Evolutionary conservation across 768 basidiomycete genomes (phyloP).

Genomic region (Sporobolomyces pararoseus): DNA sequence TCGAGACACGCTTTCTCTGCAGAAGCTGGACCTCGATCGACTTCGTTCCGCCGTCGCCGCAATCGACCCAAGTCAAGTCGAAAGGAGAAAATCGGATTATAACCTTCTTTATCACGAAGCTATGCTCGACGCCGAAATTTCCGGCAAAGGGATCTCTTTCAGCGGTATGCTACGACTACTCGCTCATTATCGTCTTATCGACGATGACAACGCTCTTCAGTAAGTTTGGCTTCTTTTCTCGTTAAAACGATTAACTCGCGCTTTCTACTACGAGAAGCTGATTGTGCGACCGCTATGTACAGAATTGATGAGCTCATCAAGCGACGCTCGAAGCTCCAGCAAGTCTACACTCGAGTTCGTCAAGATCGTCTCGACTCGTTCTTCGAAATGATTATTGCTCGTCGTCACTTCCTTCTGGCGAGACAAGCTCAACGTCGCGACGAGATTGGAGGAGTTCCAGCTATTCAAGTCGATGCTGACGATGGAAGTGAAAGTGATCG

Average conservation of each 20-base stretch:
- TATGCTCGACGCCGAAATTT: constrained; percentile 57
- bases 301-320: constrained; percentile 38
- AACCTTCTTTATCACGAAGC: constrained; percentile 84
- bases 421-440: background rate
- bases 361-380: constrained; percentile 26
- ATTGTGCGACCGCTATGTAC: too few relatives aligned
- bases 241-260: too few relatives aligned
- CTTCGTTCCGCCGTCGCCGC: constrained; percentile 59
- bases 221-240: constrained; percentile 54
- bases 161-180: constrained; percentile 80
- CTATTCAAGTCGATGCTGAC: constrained; percentile 7
- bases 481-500: background rate
- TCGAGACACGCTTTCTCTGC: constrained; percentile 49
- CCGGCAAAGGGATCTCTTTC: constrained; percentile 79
- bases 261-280: too few relatives aligned
- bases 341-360: constrained; percentile 10
- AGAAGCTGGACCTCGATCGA: constrained; percentile 61
- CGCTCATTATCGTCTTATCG: constrained; percentile 85
- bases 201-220: constrained; percentile 83
- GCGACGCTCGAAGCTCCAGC: constrained; percentile 19
- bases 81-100: constrained; percentile 66
- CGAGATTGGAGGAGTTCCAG: background rate
- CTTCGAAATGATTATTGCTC: constrained; percentile 29
- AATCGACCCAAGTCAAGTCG: constrained; percentile 64
- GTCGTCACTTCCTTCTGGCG: constrained; percentile 18